A percentile compares a stretch with the other conserved stretches of the same genome.
Conservation (phyloP, 805 yeast species). For the Starmera dryadoides region DNA sequence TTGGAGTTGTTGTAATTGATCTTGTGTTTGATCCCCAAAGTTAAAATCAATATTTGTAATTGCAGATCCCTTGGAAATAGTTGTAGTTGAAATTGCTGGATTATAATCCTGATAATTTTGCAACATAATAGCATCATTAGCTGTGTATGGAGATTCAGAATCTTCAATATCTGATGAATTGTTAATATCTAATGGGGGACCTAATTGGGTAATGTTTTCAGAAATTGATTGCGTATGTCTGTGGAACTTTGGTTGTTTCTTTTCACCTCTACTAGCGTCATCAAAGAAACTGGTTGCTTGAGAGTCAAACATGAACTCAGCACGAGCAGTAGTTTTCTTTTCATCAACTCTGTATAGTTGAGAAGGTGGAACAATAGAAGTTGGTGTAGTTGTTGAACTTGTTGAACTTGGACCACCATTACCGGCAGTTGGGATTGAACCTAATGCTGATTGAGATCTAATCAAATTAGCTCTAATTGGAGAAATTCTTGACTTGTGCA, state of each 20-base stretch:
- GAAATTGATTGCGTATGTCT: conserved; percentile 1
- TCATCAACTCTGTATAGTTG: not conserved
- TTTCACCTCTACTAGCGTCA: conserved; percentile 3
- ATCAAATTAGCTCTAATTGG: conserved; percentile 13
- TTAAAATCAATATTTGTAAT: no score
- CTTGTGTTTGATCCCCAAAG: no score
- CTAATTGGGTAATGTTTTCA: conserved; percentile 1
- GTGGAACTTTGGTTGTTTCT: not conserved
- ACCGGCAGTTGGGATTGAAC: conserved; percentile 5
- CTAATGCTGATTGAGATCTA: conserved; percentile 15
- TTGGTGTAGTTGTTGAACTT: not conserved
- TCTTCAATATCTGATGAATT: conserved; percentile 1
- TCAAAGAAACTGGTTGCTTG: conserved; percentile 1
- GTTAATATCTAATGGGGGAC: conserved; percentile 3
- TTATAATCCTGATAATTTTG: not conserved
- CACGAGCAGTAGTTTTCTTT: not conserved
- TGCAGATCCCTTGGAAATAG: no score
- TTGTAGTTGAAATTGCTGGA: not conserved
- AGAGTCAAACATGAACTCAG: not conserved
- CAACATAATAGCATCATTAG: not conserved
- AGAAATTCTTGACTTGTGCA: conserved; percentile 9
- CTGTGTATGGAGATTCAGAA: conserved; percentile 2
- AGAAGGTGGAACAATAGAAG: not conserved
- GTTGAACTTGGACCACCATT: conserved; percentile 3
- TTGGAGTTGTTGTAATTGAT: not conserved